Base-by-base conservation (phyloP, 176 grass and related monocot species). In the Olyra latifolia region DNA sequence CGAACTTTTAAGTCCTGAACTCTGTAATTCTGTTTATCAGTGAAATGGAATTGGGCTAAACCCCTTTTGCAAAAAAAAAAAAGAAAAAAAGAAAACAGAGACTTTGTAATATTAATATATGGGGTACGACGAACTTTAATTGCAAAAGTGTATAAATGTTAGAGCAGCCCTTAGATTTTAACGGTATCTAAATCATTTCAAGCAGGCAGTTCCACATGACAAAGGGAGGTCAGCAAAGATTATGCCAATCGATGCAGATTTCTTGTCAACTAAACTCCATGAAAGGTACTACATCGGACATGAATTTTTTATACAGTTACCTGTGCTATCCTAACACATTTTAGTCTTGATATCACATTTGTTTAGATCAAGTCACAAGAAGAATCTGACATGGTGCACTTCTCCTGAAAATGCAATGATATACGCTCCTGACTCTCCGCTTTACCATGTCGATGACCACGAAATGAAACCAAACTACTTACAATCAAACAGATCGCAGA, bases 191-290 rank as follows among this genome's bases (percentile, higher is more conserved):
- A 40, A 72, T 72, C 25, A n/a, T 82, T 13, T 75, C 47, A 83
- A 69, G 35, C 84, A 93, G 88, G 87, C 7, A 59, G 61, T 45
- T 76, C 23, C 65, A 39, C 71, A 80, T 74, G 71, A 80, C 52
- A 85, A 91, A 88, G 79, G 54, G n/a, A 89, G 75, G 56, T 80
- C 86, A 83, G 88, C 86, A 82, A 92, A 89, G 75, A 61, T 93
- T 59, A 90, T 73, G 54, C 84, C 88, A 19, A 81, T 91, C 17
- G 82, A 90, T 80, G 30, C 70, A 88, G 88, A 89, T 70, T 86
- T 84, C 66, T 79, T 91, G 79, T 57, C 86, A 89, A 83, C 86
- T 49, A 91, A 93, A 48, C 48, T 85, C 57, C 72, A 82, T 88
- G 84, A 93, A 79, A 99, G 92, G 96, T 98, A 87, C 38, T 71